A percentile compares a stretch with the other conserved stretches of the same genome.
Conservation (phyloP, 1,284 basidiomycete genomes). For the Cryptococcus floricola region DNA sequence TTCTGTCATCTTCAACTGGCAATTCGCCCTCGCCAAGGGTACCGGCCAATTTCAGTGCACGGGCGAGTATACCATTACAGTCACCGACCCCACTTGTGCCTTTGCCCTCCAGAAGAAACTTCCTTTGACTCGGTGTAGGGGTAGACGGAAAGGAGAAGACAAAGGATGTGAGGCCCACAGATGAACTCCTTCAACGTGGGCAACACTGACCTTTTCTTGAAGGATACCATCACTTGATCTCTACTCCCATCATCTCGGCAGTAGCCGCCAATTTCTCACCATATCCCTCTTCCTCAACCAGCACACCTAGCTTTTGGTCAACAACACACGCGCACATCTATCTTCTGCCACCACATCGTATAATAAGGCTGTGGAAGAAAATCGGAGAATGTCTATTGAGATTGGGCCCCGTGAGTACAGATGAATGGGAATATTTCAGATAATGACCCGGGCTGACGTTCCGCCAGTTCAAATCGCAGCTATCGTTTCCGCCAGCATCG, state of each 20-base stretch:
- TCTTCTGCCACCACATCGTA: no score
- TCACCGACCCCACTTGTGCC: no score
- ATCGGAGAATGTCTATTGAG: conserved; percentile 6
- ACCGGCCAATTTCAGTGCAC: no score
- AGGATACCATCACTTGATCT: not conserved
- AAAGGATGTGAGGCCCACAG: not conserved
- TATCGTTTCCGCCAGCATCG: conserved; percentile 20
- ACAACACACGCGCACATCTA: not conserved
- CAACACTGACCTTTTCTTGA: not conserved
- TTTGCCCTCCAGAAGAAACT: no score
- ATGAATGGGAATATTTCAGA: no score
- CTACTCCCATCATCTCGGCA: not conserved
- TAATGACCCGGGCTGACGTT: not conserved
- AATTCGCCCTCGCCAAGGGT: no score
- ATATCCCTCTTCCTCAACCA: no score
- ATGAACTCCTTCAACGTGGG: not conserved
- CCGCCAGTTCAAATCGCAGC: conserved; percentile 28
- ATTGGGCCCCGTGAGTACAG: conserved; percentile 12
- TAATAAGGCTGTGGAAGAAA: not conserved
- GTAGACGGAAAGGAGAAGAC: not conserved
- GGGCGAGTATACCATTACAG: no score
- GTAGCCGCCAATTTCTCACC: no score
- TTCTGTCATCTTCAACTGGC: no score
- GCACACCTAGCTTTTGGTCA: no score
- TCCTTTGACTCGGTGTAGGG: not conserved